Percentiles rank a stretch among this genome's conserved stretches.
Evolutionary conservation across 2,329 filamentous ascomycete genomes (phyloP).

Genomic region (Clarireedia paspali): DNA sequence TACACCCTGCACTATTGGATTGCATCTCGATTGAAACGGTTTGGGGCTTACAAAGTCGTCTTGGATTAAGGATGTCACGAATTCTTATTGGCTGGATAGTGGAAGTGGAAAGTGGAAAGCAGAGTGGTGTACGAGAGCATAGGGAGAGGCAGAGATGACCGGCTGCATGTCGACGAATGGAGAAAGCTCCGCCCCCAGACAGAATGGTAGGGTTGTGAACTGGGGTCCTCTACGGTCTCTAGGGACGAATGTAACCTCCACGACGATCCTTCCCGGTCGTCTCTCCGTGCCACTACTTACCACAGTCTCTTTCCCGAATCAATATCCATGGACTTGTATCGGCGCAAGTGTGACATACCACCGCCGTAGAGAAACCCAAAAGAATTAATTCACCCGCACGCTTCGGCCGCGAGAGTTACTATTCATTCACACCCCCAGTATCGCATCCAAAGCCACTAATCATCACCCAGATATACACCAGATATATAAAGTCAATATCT

Average conservation of each 20-base stretch:
- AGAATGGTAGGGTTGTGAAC: no score
- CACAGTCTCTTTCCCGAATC: not conserved
- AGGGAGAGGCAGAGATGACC: not conserved
- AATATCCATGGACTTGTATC: constrained; percentile 2
- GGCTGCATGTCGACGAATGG: no score
- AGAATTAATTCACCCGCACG: not conserved
- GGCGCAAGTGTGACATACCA: constrained; percentile 2
- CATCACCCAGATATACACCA: no score
- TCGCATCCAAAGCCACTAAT: not conserved
- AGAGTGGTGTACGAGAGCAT: not conserved
- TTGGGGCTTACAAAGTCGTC: not conserved
- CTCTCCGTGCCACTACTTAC: not conserved
- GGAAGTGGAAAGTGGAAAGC: not conserved
- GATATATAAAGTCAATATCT: no score
- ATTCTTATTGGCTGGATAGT: not conserved
- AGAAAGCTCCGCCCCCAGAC: no score
- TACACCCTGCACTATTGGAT: not conserved
- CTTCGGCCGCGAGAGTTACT: not conserved
- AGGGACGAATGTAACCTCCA: no score
- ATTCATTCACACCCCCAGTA: not conserved
- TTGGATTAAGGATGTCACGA: not conserved
- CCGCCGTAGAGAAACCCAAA: not conserved
- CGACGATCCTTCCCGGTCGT: not conserved
- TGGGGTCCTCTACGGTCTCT: no score
- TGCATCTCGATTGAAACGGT: not conserved